Conservation (phyloP, 495 filamentous ascomycete genomes). For the Penicillium cosmopolitanum region DNA sequence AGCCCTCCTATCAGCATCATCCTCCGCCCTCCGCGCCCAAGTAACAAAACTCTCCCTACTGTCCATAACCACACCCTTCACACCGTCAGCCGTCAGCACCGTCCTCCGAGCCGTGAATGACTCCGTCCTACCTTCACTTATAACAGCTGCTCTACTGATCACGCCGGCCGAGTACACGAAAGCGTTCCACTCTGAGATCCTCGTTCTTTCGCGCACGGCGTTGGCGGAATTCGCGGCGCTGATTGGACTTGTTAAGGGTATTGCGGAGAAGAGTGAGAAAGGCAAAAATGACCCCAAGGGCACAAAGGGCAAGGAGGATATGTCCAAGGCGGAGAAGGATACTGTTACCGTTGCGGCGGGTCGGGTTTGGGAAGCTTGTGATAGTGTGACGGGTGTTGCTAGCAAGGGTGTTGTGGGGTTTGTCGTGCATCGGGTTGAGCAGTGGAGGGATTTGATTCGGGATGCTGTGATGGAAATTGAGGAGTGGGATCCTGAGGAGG, state of each 20-base stretch:
- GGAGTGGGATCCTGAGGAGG: slow-evolving; percentile 76
- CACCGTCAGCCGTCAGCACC: slow-evolving; percentile 68
- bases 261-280: slow-evolving; percentile 32
- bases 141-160: slow-evolving; percentile 68
- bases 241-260: slow-evolving; percentile 36
- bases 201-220: slow-evolving; percentile 32
- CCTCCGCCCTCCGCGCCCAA: slow-evolving; percentile 73
- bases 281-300: slow-evolving; percentile 6
- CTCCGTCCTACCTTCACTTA: slow-evolving; percentile 69
- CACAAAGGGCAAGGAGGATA: slow-evolving; percentile 14
- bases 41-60: slow-evolving; percentile 85
- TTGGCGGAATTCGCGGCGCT: slow-evolving; percentile 46
- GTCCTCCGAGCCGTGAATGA: slow-evolving; percentile 68
- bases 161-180: slow-evolving; percentile 59
- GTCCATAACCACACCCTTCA: slow-evolving; percentile 82
- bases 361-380: slow-evolving; percentile 67
- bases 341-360: slow-evolving; percentile 47
- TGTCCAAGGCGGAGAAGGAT: slow-evolving; percentile 43
- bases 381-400: slow-evolving; percentile 64
- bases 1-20: slow-evolving; percentile 65
- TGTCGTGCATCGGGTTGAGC: slow-evolving; percentile 62
- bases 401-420: slow-evolving; percentile 67
- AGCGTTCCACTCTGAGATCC: slow-evolving; percentile 58
- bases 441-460: slow-evolving; percentile 70
- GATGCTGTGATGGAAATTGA: slow-evolving; percentile 84